Evolutionary conservation across 192 early-diverging fungal genomes (phyloP), one percentile per base, ranked within the genome.

Genomic region (Rhizophlyctis rosea): DNA sequence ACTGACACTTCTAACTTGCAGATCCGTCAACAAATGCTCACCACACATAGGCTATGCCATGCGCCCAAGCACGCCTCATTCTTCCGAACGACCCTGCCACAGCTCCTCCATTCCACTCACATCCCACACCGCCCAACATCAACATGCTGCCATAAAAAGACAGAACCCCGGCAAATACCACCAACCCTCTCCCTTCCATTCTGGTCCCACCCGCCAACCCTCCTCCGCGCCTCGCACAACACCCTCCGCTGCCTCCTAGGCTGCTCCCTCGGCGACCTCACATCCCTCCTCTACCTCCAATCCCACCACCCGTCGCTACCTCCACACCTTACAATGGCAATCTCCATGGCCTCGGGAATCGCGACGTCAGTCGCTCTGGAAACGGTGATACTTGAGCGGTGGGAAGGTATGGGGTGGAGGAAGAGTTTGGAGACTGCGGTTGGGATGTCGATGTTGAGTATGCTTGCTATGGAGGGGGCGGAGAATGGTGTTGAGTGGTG

Each of bases 381-480:
- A 50, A 83, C 81, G 1, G 64, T 73, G 0, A 16, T 83, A 4
- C 39, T 83, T 13, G 52, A 35, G 4, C n/a, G 23, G 3, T 36
- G 33, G 28, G 62, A 64, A 29, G 50, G 51, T 18, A 64, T 64
- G 62, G 34, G 2, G 24, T 9, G 28, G 31, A 50, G 64, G 18
- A 48, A 52, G 14, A 74, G 79, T 21, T 79, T 81, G 67, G 74
- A 72, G 35, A 83, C 81, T 1, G 81, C 81, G 23, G 72, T 81
- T 29, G 81, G 79, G n/a, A 83, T 83, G 81, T 75, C 72, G 27
- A 57, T 83, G 61, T 74, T 76, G 28, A 78, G 76, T 0, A 83
- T 83, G 81, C 30, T 81, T 29, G 76, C 73, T 3, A 83, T 83
- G 81, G 81, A 83, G 57, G 50, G 70, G 0, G 72, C 74, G 11